A percentile compares a stretch with the other conserved stretches of the same genome.
These are phyloP conservation scores for Thermothielavioides terrestris DNA, from an alignment of 495 filamentous ascomycete species.

Conservation along the genomic window DNA sequence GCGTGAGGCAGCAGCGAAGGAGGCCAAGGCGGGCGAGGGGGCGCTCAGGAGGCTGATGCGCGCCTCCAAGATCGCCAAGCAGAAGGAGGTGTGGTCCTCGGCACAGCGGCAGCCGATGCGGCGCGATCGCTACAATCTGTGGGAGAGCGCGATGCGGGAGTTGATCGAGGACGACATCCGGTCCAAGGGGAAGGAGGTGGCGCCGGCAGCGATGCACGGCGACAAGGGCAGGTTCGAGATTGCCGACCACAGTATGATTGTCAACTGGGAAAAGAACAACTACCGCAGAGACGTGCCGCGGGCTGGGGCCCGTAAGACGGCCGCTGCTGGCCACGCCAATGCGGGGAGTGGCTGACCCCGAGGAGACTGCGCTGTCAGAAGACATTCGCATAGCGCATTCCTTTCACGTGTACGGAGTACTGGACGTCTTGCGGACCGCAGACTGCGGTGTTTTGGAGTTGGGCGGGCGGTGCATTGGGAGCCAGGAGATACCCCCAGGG, in stretches of 20 bases:
- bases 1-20: slow-evolving; percentile 35
- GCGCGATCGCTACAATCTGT: slow-evolving; percentile 30
- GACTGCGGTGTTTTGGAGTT: slow-evolving; percentile 3
- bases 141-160: slow-evolving; percentile 37
- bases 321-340: slow-evolving; percentile 5
- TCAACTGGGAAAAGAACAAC: slow-evolving; percentile 31
- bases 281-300: slow-evolving; percentile 30
- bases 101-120: slow-evolving; percentile 28
- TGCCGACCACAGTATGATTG: slow-evolving; percentile 43
- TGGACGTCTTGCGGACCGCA: background rate
- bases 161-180: slow-evolving; percentile 36
- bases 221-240: slow-evolving; percentile 30
- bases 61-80: slow-evolving; percentile 39
- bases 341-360: slow-evolving; percentile 8
- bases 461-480: background rate
- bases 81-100: slow-evolving; percentile 38
- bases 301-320: slow-evolving; percentile 13
- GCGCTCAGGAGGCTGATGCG: slow-evolving; percentile 37
- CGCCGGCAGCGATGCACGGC: slow-evolving; percentile 48
- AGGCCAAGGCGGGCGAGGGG: slow-evolving; percentile 38
- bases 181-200: slow-evolving; percentile 60
- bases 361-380: background rate
- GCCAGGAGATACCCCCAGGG: background rate
- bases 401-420: too few species aligned
- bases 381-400: too few species aligned